Evolutionary conservation across 2,329 filamentous ascomycete genomes (phyloP), one percentile per base, ranked within the genome.

Genomic region (Penicillium polonicum): DNA sequence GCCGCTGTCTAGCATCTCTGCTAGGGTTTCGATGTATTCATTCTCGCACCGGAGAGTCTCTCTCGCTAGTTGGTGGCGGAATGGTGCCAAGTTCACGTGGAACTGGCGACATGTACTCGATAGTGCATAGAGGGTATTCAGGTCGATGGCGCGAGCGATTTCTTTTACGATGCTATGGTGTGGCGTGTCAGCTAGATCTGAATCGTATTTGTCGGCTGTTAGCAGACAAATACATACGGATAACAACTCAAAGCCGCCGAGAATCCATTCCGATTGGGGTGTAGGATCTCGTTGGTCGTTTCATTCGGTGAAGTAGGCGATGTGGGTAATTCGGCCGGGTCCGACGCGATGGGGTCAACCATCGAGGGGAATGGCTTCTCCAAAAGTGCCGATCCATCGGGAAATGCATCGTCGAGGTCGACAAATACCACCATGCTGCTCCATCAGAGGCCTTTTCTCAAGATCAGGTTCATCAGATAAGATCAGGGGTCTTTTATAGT

Each of bases 81-180:
- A 92, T 67, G 92, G 90, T 43, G 95, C 79, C 25, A 97, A 83
- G 64, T 88, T 90, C 56, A 83, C 82, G 65, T 90, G 90, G 62
- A 96, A 85, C 69, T 90, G 87, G 51, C 88, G 89, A 73, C 91
- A 96, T 55, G 91, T 92, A 54, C 85, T 85, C 51, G 92, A 90
- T 21, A 97, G 85, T 63, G 88, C 87, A 74, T 96, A 88, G 67
- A 97, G 84, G 15, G 90, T 88, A 74, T 93, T 96, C 50, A 96
- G 84, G 72, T 97, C 93, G 72, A 97, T 85, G 65, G 85, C 83
- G 33, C 85, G 83, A 48, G 90, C 89, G 64, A 97, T 84, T 67
- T 88, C 84, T 63, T 86, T 85, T 66, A 90, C 86, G 70, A 96
- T 85, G 68, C 92, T 96, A 78, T 59, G 62, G 27, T 33, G 31